These are phyloP conservation scores for Fomitopsis palustris DNA, from an alignment of 1,284 basidiomycete genomes.

Conservation along the genomic window DNA sequence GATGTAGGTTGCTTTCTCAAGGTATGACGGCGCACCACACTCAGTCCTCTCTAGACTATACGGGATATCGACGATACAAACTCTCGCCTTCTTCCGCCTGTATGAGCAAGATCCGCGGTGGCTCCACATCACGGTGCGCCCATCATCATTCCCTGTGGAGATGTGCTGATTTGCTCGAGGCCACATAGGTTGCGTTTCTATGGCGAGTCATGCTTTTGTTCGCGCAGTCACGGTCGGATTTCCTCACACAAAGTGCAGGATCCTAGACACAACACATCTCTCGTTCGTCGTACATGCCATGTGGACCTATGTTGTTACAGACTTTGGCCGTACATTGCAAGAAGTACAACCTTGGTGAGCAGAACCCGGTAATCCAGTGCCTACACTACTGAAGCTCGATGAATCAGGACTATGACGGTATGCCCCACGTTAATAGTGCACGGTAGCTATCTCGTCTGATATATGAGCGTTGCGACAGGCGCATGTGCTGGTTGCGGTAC, in stretches of 20 bases:
- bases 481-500: no score
- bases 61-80: slow-evolving; percentile 22
- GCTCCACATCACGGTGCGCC: background rate
- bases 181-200: slow-evolving; percentile 13
- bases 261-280: slow-evolving; percentile 16
- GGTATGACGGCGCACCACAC: background rate
- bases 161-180: no score
- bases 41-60: slow-evolving; percentile 15
- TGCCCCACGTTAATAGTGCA: no score
- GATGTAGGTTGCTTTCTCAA: no score
- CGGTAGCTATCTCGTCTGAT: no score
- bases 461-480: no score
- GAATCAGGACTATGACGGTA: no score
- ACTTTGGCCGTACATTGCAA: slow-evolving; percentile 2
- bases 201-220: slow-evolving; percentile 5
- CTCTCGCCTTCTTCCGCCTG: slow-evolving; percentile 21
- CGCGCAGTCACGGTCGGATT: background rate
- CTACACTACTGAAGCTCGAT: no score
- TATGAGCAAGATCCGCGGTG: slow-evolving; percentile 14
- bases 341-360: background rate
- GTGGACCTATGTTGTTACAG: slow-evolving; percentile 17
- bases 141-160: no score
- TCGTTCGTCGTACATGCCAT: slow-evolving; percentile 15
- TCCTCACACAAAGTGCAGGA: slow-evolving; percentile 1
- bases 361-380: no score